Evolutionary conservation across 441 rosid species (phyloP).

Genomic region (Pelargonium citronellum): DNA sequence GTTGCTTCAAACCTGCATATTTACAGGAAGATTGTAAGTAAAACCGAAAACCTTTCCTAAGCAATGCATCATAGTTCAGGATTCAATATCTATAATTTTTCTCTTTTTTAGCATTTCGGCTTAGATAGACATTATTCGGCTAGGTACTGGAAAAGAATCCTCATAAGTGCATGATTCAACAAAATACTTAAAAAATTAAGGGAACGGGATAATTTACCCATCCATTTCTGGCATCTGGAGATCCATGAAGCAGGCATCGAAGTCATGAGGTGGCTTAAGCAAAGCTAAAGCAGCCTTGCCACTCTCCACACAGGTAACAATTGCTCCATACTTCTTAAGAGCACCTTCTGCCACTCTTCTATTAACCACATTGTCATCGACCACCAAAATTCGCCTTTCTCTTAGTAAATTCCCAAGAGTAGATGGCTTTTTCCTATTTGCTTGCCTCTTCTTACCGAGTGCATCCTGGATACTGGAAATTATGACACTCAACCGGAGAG

Average conservation of each 20-base stretch:
- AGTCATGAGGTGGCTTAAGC: constrained; percentile 77
- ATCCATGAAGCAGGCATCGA: constrained; percentile 95
- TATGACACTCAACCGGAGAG: constrained; percentile 61
- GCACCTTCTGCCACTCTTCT: constrained; percentile 93
- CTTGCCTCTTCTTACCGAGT: constrained; percentile 52
- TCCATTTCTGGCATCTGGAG: constrained; percentile 99
- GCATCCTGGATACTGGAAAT: constrained; percentile 68
- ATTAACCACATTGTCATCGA: constrained; percentile 82
- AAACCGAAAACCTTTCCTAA: neutral
- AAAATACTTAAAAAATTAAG: neutral
- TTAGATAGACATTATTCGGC: too few species aligned
- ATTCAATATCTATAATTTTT: too few species aligned
- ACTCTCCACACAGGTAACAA: constrained; percentile 75
- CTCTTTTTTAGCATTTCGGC: too few species aligned
- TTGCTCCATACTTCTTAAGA: constrained; percentile 72
- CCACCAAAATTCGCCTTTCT: constrained; percentile 72
- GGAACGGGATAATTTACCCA: constrained; percentile 42
- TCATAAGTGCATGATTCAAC: neutral
- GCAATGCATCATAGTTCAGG: too few species aligned
- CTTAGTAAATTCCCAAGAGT: constrained; percentile 53
- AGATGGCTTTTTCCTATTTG: constrained; percentile 36
- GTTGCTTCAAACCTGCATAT: constrained; percentile 78
- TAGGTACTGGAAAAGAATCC: too few species aligned
- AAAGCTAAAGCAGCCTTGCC: constrained; percentile 59
- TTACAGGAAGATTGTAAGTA: neutral